phyloP scores from a whole-genome alignment of 768 basidiomycete genomes.

The Mycena maculata region DNA sequence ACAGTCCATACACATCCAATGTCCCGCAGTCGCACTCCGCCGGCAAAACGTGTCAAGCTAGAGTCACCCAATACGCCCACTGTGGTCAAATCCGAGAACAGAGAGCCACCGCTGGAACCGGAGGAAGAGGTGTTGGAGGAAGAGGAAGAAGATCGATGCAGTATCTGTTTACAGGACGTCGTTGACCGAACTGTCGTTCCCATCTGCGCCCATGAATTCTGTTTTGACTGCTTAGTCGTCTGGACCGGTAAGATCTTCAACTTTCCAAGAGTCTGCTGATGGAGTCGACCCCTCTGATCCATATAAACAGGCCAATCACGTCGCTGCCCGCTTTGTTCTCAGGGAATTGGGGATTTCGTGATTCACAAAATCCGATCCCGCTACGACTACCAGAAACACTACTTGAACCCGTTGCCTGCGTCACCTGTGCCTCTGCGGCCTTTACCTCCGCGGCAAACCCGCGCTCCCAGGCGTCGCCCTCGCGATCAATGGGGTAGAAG shows the following conservation, averaged over 20 bases:
- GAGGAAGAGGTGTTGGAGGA: constrained; percentile 12
- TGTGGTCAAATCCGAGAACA: background rate
- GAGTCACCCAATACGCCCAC: constrained; percentile 33
- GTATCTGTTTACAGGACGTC: constrained; percentile 86
- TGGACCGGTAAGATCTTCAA: constrained; percentile 84
- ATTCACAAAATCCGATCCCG: constrained; percentile 84
- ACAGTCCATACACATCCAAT: no score
- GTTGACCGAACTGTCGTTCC: constrained; percentile 86
- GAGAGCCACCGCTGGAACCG: constrained; percentile 2
- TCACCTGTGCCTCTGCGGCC: constrained; percentile 56
- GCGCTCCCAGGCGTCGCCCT: constrained; percentile 47
- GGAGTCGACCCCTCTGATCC: background rate
- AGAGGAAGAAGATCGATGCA: constrained; percentile 72
- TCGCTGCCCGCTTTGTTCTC: constrained; percentile 81
- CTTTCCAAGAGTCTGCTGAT: background rate
- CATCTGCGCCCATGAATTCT: constrained; percentile 91
- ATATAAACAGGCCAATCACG: constrained; percentile 76
- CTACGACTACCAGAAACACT: constrained; percentile 86
- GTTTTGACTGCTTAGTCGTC: constrained; percentile 88
- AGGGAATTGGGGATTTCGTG: constrained; percentile 74
- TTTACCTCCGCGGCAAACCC: constrained; percentile 41
- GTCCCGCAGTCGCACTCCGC: constrained; percentile 53
- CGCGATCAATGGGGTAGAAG: constrained; percentile 68
- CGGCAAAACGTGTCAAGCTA: constrained; percentile 54
- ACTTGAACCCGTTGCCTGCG: constrained; percentile 71